Conservation (phyloP, 78 protist genomes). For the Dictyostelium discoideum region DNA sequence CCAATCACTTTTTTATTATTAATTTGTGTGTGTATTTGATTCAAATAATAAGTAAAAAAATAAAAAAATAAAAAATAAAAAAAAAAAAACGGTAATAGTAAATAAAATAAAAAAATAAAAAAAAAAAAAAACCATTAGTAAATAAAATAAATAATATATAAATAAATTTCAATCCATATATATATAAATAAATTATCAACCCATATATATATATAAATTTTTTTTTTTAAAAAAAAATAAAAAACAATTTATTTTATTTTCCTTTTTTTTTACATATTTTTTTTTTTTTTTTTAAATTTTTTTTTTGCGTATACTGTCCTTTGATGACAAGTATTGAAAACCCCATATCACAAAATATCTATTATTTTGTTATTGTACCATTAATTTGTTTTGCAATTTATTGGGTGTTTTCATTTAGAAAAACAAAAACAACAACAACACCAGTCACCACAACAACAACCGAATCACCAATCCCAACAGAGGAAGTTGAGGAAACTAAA, state of each 20-base stretch:
- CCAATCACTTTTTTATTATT: no score
- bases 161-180: not conserved
- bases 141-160: no score
- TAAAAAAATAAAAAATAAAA: no score
- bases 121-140: no score
- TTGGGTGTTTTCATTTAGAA: not conserved
- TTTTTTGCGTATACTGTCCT: not conserved
- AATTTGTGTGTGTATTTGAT: no score
- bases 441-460: not conserved
- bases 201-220: no score
- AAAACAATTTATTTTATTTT: no score
- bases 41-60: no score
- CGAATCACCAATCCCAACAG: not conserved
- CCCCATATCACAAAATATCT: not conserved
- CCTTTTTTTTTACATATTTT: not conserved
- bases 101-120: no score
- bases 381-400: not conserved
- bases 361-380: constrained; percentile 17
- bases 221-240: no score
- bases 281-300: not conserved
- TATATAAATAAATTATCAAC: no score
- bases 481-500: not conserved
- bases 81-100: no score
- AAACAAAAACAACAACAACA: not conserved
- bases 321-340: constrained; percentile 4